Conservation (phyloP, 495 filamentous ascomycete genomes). For the Poronia punctata region DNA sequence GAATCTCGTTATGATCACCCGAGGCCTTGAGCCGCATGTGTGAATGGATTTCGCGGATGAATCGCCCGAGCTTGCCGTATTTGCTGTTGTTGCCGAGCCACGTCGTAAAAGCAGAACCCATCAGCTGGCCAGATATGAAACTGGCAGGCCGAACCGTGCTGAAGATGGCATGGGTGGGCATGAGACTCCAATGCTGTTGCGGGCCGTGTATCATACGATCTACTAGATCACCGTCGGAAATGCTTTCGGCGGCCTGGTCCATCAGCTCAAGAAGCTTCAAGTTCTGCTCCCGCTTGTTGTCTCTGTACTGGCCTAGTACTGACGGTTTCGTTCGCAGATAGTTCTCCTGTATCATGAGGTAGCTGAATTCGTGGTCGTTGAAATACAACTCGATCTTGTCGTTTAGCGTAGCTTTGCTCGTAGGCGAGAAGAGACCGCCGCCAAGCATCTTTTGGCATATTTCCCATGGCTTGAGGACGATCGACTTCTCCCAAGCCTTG, state of each 20-base stretch:
- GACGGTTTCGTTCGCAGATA: conserved; percentile 78
- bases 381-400: conserved; percentile 99
- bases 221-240: conserved; percentile 94
- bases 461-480: conserved; percentile 96
- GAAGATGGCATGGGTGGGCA: conserved; percentile 96
- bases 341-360: conserved; percentile 97
- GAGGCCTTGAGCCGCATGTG: conserved; percentile 91
- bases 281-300: conserved; percentile 50
- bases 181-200: conserved; percentile 96
- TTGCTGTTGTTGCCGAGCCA: conserved; percentile 97
- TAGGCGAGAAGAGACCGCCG: conserved; percentile 73
- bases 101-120: conserved; percentile 60
- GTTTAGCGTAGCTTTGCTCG: conserved; percentile 77
- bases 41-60: conserved; percentile 88
- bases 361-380: conserved; percentile 96
- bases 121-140: conserved; percentile 71
- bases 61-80: conserved; percentile 74
- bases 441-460: conserved; percentile 89
- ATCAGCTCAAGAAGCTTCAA: conserved; percentile 77
- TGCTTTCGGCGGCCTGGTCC: conserved; percentile 84
- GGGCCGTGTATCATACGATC: conserved; percentile 97
- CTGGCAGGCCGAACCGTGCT: conserved; percentile 91
- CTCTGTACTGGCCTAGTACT: conserved; percentile 50
- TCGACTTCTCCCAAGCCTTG: conserved; percentile 96
- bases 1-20: conserved; percentile 89